These are phyloP conservation scores for Gentiana macrophylla DNA, from an alignment of 257 asterid species.

Conservation along the genomic window DNA sequence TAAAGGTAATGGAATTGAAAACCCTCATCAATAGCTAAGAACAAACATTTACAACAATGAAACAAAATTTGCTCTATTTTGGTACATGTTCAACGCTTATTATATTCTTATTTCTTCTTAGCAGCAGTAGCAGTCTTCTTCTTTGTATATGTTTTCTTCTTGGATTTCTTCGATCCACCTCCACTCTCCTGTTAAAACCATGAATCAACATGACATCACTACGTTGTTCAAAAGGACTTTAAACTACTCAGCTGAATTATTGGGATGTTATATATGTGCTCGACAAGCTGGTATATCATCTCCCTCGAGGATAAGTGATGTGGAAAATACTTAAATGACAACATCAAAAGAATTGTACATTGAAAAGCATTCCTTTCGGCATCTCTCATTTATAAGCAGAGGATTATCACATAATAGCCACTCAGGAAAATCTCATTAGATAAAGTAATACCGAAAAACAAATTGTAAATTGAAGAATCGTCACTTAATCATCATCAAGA, in stretches of 20 bases:
- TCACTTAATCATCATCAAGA: background rate
- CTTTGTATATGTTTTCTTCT: conserved; percentile 39
- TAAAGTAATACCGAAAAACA: background rate
- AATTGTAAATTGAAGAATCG: background rate
- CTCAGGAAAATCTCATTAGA: background rate
- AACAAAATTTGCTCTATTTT: background rate
- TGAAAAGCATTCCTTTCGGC: too few relatives aligned
- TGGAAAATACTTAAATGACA: too few relatives aligned
- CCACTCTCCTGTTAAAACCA: conserved; percentile 49
- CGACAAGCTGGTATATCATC: too few relatives aligned
- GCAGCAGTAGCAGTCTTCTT: conserved; percentile 25
- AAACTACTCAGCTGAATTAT: background rate
- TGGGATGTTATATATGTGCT: background rate
- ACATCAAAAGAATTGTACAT: too few relatives aligned
- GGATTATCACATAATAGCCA: background rate
- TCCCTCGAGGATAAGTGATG: too few relatives aligned
- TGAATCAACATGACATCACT: background rate
- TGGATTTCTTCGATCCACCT: conserved; percentile 28
- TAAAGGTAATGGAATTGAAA: too few relatives aligned
- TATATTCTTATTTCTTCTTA: conserved; percentile 32
- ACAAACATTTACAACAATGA: conserved; percentile 5
- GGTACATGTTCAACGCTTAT: background rate
- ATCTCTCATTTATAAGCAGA: background rate
- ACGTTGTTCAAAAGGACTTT: background rate
- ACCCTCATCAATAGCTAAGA: background rate